Evolutionary conservation across 2,329 filamentous ascomycete genomes (phyloP).

Genomic region (Alternaria solani): DNA sequence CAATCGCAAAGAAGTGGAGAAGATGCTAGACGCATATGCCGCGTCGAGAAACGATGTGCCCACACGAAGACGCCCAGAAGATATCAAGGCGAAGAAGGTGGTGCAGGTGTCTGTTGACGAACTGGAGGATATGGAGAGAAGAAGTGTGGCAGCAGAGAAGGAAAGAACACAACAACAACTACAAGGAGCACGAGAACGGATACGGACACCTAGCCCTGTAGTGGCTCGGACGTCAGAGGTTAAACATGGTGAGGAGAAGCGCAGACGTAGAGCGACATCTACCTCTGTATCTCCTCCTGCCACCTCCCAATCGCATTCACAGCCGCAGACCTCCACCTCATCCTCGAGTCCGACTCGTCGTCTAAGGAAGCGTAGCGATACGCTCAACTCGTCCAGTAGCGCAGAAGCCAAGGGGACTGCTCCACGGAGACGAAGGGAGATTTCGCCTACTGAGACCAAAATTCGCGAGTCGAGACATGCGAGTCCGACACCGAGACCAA

Average conservation of each 20-base stretch:
- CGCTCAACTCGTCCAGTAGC: slow-evolving; percentile 26
- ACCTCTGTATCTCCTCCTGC: neutral
- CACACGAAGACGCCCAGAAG: slow-evolving; percentile 2
- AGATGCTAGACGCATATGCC: slow-evolving; percentile 31
- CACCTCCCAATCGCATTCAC: slow-evolving; percentile 6
- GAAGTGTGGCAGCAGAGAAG: slow-evolving; percentile 1
- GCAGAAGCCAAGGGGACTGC: slow-evolving; percentile 18
- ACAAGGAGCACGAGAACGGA: neutral
- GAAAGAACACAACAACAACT: neutral
- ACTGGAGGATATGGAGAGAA: slow-evolving; percentile 14
- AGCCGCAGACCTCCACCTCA: neutral
- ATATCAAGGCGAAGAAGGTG: slow-evolving; percentile 2
- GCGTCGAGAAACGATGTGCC: slow-evolving; percentile 10
- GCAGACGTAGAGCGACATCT: slow-evolving; percentile 7
- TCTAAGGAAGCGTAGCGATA: slow-evolving; percentile 34
- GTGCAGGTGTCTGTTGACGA: slow-evolving; percentile 2
- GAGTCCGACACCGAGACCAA: slow-evolving; percentile 21
- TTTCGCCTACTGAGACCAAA: slow-evolving; percentile 20
- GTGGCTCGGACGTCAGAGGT: slow-evolving; percentile 7
- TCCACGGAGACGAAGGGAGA: slow-evolving; percentile 16
- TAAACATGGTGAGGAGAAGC: slow-evolving; percentile 11
- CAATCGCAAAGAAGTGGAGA: slow-evolving; percentile 35
- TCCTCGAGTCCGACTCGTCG: slow-evolving; percentile 19
- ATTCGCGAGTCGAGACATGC: slow-evolving; percentile 14
- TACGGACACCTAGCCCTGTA: slow-evolving; percentile 16